phyloP scores from a whole-genome alignment of 768 basidiomycete species.

The Termitomyces sp. region DNA sequence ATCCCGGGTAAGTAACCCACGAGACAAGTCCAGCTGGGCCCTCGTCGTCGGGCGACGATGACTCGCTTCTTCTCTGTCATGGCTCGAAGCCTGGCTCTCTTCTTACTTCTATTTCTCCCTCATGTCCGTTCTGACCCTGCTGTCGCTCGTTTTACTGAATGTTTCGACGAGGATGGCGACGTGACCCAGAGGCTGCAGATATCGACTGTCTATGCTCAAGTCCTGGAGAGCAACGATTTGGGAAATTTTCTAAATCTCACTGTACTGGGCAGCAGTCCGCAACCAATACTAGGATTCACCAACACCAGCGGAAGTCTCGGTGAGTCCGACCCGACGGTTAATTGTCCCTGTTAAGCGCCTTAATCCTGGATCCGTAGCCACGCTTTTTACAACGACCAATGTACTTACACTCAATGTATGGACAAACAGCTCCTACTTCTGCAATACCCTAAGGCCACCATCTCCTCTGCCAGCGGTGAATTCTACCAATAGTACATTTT shows the following conservation, averaged over 20 bases:
- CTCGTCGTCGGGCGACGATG: conserved; percentile 22
- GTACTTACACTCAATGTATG: conserved; percentile 75
- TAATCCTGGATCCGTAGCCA: conserved; percentile 41
- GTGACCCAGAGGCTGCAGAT: conserved; percentile 55
- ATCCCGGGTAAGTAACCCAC: background rate
- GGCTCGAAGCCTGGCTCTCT: conserved; percentile 12
- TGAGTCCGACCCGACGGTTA: conserved; percentile 25
- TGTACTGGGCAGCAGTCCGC: conserved; percentile 58
- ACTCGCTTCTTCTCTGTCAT: conserved; percentile 11
- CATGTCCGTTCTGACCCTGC: conserved; percentile 48
- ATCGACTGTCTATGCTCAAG: conserved; percentile 68
- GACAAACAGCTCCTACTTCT: conserved; percentile 69
- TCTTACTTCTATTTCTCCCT: conserved; percentile 21
- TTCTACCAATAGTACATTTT: conserved; percentile 43
- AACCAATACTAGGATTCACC: conserved; percentile 53
- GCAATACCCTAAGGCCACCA: conserved; percentile 71
- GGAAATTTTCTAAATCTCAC: conserved; percentile 62
- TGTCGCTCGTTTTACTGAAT: conserved; percentile 59
- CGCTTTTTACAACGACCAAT: conserved; percentile 78
- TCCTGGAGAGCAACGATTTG: conserved; percentile 37
- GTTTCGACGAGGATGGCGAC: conserved; percentile 45
- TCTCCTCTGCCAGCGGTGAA: conserved; percentile 55
- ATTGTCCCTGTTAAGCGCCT: conserved; percentile 11
- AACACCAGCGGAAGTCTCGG: conserved; percentile 62
- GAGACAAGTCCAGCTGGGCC: background rate